Evolutionary conservation across 2,329 filamentous ascomycete species (phyloP).

Genomic region (Coleophoma crateriformis): DNA sequence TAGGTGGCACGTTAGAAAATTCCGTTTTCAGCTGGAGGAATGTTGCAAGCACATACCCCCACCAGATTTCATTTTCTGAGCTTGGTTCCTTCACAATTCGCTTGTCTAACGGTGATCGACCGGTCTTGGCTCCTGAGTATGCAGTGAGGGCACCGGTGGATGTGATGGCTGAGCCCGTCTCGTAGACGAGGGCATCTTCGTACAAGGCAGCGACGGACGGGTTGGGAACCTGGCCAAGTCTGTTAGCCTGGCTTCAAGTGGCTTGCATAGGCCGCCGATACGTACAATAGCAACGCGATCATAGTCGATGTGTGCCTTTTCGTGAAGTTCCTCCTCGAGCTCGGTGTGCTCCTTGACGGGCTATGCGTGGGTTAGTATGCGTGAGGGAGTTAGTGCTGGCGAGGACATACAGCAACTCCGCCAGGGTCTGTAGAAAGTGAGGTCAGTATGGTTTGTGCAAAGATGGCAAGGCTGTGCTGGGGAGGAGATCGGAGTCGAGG

Average conservation of each 20-base stretch:
- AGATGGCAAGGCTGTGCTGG: too few relatives aligned
- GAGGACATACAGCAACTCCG: neutral
- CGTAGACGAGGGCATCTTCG: conserved; percentile 98
- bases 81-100: conserved; percentile 87
- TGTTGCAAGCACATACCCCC: conserved; percentile 49
- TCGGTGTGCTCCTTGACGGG: conserved; percentile 87
- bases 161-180: conserved; percentile 95
- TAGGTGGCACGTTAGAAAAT: neutral
- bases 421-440: conserved; percentile 8
- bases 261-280: conserved; percentile 6
- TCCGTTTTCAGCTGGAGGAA: neutral
- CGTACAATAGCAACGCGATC: conserved; percentile 95
- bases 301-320: conserved; percentile 98
- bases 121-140: conserved; percentile 97
- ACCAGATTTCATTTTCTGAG: conserved; percentile 93
- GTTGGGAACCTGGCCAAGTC: conserved; percentile 63
- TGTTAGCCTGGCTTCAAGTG: conserved; percentile 2
- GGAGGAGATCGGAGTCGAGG: too few relatives aligned
- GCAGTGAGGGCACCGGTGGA: conserved; percentile 91
- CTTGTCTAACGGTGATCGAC: conserved; percentile 95
- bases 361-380: conserved; percentile 36
- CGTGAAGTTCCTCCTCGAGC: conserved; percentile 94
- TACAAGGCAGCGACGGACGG: conserved; percentile 85
- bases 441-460: conserved; percentile 9
- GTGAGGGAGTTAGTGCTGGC: neutral